phyloP scores from a whole-genome alignment of 106 monocot genomes.

The Allium fistulosum region DNA sequence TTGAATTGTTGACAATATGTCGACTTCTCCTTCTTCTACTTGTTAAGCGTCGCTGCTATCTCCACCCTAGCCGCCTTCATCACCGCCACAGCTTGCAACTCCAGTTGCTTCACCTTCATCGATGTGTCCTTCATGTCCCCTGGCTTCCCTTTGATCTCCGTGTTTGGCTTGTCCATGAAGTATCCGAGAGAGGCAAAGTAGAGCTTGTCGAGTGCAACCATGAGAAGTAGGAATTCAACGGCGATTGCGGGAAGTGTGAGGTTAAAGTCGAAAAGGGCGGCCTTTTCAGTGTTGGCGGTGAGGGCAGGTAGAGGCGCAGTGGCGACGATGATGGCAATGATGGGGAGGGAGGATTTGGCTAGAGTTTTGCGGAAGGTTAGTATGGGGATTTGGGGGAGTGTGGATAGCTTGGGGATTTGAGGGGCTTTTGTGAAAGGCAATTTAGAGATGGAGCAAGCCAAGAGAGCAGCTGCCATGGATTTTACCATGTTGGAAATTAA shows the following conservation, averaged over 20 bases:
- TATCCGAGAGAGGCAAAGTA: conserved; percentile 88
- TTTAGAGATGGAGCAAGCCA: conserved; percentile 23
- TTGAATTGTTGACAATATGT: not conserved
- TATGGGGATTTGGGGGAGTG: not conserved
- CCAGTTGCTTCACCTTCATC: conserved; percentile 85
- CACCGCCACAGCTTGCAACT: conserved; percentile 76
- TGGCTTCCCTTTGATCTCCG: conserved; percentile 66
- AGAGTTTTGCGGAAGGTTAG: not conserved
- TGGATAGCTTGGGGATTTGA: conserved; percentile 1
- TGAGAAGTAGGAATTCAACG: conserved; percentile 79
- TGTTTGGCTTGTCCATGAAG: conserved; percentile 91
- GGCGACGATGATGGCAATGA: conserved; percentile 56
- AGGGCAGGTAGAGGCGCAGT: conserved; percentile 42
- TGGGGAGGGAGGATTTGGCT: conserved; percentile 11
- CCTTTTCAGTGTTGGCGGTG: conserved; percentile 77
- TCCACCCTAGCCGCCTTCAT: conserved; percentile 92
- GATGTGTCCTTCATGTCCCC: conserved; percentile 85
- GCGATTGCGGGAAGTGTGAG: conserved; percentile 82
- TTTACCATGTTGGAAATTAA: no score
- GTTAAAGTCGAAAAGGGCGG: conserved; percentile 94
- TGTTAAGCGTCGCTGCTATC: conserved; percentile 78
- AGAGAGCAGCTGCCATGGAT: conserved; percentile 37
- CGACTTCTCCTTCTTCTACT: conserved; percentile 95
- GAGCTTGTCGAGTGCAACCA: conserved; percentile 91
- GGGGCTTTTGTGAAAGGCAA: not conserved